Conservation (phyloP, 208 protist genomes). For the Leishmania mexicana region DNA sequence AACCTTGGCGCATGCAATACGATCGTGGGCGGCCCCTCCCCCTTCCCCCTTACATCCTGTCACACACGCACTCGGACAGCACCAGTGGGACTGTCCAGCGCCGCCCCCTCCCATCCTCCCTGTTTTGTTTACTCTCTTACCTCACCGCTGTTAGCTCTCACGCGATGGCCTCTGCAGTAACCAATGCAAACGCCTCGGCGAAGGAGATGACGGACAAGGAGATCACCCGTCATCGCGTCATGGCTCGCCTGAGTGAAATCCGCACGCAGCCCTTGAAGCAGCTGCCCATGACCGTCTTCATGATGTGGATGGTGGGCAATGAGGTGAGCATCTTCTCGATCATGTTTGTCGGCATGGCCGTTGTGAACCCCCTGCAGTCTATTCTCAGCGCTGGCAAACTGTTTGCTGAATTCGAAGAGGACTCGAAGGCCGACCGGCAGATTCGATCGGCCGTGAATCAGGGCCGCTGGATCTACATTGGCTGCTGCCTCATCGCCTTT, state of each 20-base stretch:
- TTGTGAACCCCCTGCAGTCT: slow-evolving; percentile 71
- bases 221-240: slow-evolving; percentile 48
- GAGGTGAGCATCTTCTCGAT: slow-evolving; percentile 90
- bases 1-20: neutral
- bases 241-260: slow-evolving; percentile 68
- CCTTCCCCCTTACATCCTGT: neutral
- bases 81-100: neutral
- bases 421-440: slow-evolving; percentile 52
- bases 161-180: slow-evolving; percentile 18
- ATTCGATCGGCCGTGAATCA: slow-evolving; percentile 55
- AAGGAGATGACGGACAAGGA: slow-evolving; percentile 55
- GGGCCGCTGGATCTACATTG: slow-evolving; percentile 83
- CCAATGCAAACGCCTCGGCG: slow-evolving; percentile 5
- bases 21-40: neutral
- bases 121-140: neutral
- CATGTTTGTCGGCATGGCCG: slow-evolving; percentile 90
- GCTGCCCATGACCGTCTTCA: slow-evolving; percentile 84
- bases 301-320: slow-evolving; percentile 92
- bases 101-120: neutral
- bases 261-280: slow-evolving; percentile 78
- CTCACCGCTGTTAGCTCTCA: neutral
- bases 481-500: slow-evolving; percentile 69
- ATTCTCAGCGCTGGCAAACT: slow-evolving; percentile 52
- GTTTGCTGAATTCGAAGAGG: slow-evolving; percentile 76
- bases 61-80: neutral